Evolutionary conservation across 2,329 filamentous ascomycete species (phyloP), one percentile per base, ranked within the genome.

Genomic region (Xylaria sp.): DNA sequence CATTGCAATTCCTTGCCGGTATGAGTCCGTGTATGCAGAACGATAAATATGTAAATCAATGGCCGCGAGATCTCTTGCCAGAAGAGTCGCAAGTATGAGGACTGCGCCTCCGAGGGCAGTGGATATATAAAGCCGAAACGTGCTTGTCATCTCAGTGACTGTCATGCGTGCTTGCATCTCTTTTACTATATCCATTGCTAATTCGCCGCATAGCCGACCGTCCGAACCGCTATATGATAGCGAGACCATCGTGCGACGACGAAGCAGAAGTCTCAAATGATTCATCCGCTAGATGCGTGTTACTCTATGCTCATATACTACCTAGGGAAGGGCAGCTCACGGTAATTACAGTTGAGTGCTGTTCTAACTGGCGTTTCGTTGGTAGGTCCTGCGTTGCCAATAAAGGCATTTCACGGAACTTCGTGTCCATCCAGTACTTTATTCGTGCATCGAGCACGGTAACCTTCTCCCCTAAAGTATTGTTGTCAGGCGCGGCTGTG

Each of bases 141-240:
- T 11, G 14, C 39, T 45, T 45, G 11, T 11, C 14, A 45, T 45
- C 39, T 45, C 39, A 1, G 39, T 45, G 39, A 17, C 11, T n/a
- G 11, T 45, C 39, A 45, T 45, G 39, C 12, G 39, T 17, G 39
- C 12, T 11, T 45, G 12, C 39, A 45, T 45, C 17, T 45, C 39
- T 45, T 45, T 45, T 45, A 45, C 39, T 45, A 45, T 45, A 45
- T 45, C 17, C 17, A 45, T 45, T n/a, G 39, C 39, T 45, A 45
- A 45, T 45, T 45, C 39, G 39, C 39, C 39, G 39, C 39, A 45
- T 17, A 45, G 17, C 17, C 11, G 39, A 45, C 39, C 39, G 39
- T 45, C 39, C 12, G 39, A 45, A 45, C 39, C 5, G 17, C 39
- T 45, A 11, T 45, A 45, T 45, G 39, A 45, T 45, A 45, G 17